Conservation (phyloP, 768 basidiomycete genomes). For the Chalciporus pseudorubinellus region DNA sequence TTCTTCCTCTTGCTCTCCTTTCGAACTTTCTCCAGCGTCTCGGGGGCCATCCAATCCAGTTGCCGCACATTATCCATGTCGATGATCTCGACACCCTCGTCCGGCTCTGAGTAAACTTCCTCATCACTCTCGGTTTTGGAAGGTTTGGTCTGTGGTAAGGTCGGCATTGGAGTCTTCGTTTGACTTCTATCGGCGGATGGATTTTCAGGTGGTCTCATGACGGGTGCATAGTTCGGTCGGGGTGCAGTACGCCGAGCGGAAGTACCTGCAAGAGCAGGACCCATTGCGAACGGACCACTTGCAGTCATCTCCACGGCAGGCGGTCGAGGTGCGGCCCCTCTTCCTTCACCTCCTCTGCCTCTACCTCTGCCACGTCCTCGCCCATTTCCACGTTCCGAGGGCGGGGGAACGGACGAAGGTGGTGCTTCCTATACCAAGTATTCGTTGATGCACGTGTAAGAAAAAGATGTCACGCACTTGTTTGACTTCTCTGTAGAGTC, state of each 20-base stretch:
- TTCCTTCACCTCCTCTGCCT: conserved; percentile 54
- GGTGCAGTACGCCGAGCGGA: conserved; percentile 48
- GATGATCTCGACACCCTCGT: conserved; percentile 83
- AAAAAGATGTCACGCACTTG: conserved; percentile 41
- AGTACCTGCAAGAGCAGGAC: conserved; percentile 66
- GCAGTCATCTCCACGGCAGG: conserved; percentile 73
- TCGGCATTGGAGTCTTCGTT: neutral
- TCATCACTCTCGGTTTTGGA: conserved; percentile 46
- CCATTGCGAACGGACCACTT: conserved; percentile 86
- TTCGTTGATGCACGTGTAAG: conserved; percentile 2
- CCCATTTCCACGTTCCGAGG: conserved; percentile 43
- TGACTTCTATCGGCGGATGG: conserved; percentile 13
- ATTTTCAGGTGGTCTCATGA: conserved; percentile 31
- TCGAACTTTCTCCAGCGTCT: conserved; percentile 57
- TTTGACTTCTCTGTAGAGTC: conserved; percentile 56
- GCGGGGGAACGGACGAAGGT: conserved; percentile 30
- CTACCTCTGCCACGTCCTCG: conserved; percentile 47
- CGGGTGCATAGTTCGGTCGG: conserved; percentile 56
- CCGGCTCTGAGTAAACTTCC: conserved; percentile 82
- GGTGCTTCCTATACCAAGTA: conserved; percentile 45
- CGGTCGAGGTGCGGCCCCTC: conserved; percentile 43
- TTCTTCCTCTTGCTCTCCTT: conserved; percentile 36
- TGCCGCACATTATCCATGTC: conserved; percentile 75
- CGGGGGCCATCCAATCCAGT: conserved; percentile 90
- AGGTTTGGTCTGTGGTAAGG: conserved; percentile 17